These are phyloP conservation scores for Mimosa bimucronata DNA, from an alignment of 306 rosid genomes.

Conservation along the genomic window DNA sequence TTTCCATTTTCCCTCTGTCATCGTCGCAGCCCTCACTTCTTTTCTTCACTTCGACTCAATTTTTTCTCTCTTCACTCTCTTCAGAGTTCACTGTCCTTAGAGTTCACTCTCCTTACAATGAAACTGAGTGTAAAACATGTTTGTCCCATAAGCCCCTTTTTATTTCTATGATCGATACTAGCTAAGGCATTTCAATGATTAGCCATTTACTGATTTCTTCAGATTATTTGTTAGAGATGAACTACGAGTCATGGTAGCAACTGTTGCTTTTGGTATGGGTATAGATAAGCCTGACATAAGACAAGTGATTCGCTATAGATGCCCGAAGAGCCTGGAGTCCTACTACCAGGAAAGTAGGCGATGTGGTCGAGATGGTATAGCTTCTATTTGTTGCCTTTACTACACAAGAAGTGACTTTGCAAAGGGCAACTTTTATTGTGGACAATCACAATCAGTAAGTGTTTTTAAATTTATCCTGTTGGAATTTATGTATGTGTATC, in stretches of 20 bases:
- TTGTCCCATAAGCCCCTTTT: slow-evolving; percentile 11
- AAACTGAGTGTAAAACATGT: slow-evolving; percentile 27
- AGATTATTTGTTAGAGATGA: slow-evolving; percentile 87
- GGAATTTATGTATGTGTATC: background rate
- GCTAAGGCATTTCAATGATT: slow-evolving; percentile 30
- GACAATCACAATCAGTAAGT: slow-evolving; percentile 66
- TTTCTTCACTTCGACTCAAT: too few relatives aligned
- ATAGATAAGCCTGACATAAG: slow-evolving; percentile 93
- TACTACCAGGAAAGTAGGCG: slow-evolving; percentile 97
- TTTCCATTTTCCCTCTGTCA: too few relatives aligned
- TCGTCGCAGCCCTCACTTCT: too few relatives aligned
- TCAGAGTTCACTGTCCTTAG: too few relatives aligned
- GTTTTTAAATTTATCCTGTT: slow-evolving; percentile 3
- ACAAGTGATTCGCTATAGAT: slow-evolving; percentile 90
- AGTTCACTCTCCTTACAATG: slow-evolving; percentile 35
- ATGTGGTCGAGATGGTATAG: slow-evolving; percentile 92
- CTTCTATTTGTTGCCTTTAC: slow-evolving; percentile 92
- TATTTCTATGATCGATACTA: slow-evolving; percentile 8
- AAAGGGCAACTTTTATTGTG: slow-evolving; percentile 67
- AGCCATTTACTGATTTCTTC: slow-evolving; percentile 38
- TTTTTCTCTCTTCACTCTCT: too few relatives aligned
- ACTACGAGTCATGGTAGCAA: slow-evolving; percentile 86
- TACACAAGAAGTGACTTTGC: slow-evolving; percentile 83
- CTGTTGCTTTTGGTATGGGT: slow-evolving; percentile 97
- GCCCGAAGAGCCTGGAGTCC: slow-evolving; percentile 88